Conservation (phyloP, 768 basidiomycete genomes). For the Serendipita sp. region DNA sequence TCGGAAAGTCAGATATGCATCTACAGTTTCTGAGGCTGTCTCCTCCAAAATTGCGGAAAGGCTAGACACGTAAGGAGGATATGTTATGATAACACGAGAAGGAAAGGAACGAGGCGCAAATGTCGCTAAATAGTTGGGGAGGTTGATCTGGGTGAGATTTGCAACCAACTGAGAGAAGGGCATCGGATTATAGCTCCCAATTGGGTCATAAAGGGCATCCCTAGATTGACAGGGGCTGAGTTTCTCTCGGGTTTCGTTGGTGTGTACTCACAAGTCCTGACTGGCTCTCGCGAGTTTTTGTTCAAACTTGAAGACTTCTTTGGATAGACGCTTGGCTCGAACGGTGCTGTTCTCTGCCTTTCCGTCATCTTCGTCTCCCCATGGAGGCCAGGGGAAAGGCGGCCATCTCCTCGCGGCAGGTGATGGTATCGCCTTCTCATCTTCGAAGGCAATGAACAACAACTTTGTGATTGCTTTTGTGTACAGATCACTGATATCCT, state of each 20-base stretch:
- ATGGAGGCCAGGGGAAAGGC: slow-evolving; percentile 39
- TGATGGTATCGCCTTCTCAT: slow-evolving; percentile 20
- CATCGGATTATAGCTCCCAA: slow-evolving; percentile 77
- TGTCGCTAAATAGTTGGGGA: slow-evolving; percentile 70
- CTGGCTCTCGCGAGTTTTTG: slow-evolving; percentile 57
- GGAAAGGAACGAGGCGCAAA: slow-evolving; percentile 69
- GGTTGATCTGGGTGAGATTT: slow-evolving; percentile 58
- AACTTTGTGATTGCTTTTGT: slow-evolving; percentile 48
- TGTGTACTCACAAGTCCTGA: slow-evolving; percentile 49
- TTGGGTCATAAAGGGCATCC: slow-evolving; percentile 59
- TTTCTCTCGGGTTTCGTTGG: not conserved
- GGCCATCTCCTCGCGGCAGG: slow-evolving; percentile 11
- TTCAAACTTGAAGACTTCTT: slow-evolving; percentile 63
- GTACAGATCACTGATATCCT: slow-evolving; percentile 52
- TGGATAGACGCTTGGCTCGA: slow-evolving; percentile 46
- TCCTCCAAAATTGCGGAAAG: slow-evolving; percentile 51
- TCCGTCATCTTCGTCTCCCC: slow-evolving; percentile 48
- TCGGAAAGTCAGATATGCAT: slow-evolving; percentile 75
- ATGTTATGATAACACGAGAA: slow-evolving; percentile 56
- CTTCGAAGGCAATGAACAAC: slow-evolving; percentile 39
- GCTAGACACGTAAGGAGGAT: slow-evolving; percentile 55
- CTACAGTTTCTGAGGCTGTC: slow-evolving; percentile 53
- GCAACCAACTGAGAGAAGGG: slow-evolving; percentile 50
- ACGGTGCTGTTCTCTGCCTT: slow-evolving; percentile 36
- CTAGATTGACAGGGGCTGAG: slow-evolving; percentile 20